phyloP scores from a whole-genome alignment of 495 filamentous ascomycete genomes.

The Neurospora sp. region DNA sequence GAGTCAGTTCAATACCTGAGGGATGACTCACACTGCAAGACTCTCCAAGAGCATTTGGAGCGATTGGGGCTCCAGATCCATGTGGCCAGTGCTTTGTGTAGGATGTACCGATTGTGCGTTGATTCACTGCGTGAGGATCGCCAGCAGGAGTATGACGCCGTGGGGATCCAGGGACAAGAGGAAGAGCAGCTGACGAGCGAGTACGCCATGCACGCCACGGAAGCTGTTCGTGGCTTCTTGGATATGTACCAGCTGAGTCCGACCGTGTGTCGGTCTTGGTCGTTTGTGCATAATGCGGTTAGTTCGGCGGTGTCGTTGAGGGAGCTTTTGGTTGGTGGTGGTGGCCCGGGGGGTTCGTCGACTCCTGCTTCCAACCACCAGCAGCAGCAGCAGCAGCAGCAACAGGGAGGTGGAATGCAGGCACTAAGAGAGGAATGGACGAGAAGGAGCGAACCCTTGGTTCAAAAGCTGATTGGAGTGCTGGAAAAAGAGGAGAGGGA shows the following conservation, averaged over 20 bases:
- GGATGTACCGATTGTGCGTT: neutral
- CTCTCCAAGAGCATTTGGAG: neutral
- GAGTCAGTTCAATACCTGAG: neutral
- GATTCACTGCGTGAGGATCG: neutral
- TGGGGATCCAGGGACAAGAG: neutral
- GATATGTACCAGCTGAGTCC: conserved; percentile 1
- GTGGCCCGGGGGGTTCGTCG: neutral
- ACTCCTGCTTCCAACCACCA: neutral
- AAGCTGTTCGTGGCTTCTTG: neutral
- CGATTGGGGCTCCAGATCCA: neutral
- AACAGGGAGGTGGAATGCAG: neutral
- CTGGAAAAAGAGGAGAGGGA: conserved; percentile 1
- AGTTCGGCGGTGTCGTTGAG: neutral
- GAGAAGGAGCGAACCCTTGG: neutral
- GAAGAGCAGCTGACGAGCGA: neutral
- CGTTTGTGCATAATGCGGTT: conserved; percentile 4
- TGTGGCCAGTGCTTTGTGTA: neutral
- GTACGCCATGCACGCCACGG: neutral
- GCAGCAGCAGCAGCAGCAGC: neutral
- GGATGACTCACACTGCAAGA: neutral
- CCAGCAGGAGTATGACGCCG: neutral
- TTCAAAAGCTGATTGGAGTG: neutral
- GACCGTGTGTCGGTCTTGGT: conserved; percentile 1
- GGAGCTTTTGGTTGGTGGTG: neutral
- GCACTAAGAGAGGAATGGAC: neutral